Base-by-base conservation (phyloP, 768 basidiomycete species). In the Russula ochroleuca region DNA sequence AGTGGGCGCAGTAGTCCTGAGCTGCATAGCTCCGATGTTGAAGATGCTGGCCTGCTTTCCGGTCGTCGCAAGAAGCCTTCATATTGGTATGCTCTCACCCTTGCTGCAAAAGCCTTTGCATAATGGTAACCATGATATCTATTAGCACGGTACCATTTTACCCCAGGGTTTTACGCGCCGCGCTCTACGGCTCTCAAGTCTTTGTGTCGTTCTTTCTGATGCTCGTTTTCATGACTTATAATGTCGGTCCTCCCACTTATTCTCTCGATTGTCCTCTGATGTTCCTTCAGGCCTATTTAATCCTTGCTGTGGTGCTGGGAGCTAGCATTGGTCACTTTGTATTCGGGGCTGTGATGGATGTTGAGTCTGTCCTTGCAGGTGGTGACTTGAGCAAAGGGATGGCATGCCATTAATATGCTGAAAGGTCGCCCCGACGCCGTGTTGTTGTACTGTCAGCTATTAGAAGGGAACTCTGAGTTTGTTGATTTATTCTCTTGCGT, bases 211-310 rank as follows among this genome's bases (percentile, higher is more conserved):
- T 89, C 79, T 92, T 92, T 82, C 83, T 93, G 72, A 97, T 97
- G 94, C 78, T 97, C 62, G 86, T 96, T 45, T 94, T 93, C 75
- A 96, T 97, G 94, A 96, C 94, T 5, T 97, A 95, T 77, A 97
- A 97, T 68, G 92, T 93, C 63, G 70, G 90, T 77, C 25, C 43
- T 35, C 23, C n/a, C 50, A 45, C 40, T 61, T 41, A 23, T 58
- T 23, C 53, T 19, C 45, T 8, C 43, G 28, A 37, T 47, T 45
- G 21, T 67, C 45, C 63, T 8, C 60, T 50, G 35, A 51, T 55
- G 33, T 13, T 19, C 37, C 51, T 21, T 1, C 68, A 94, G 92
- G 92, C 88, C 38, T 96, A 94, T 69, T 85, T 96, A 38, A 92
- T 96, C 70, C 71, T 82, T 33, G 85, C 94, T 2, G 88, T 91